Evolutionary conservation across 2,329 filamentous ascomycete genomes (phyloP).

Genomic region (Beauveria caledonica): DNA sequence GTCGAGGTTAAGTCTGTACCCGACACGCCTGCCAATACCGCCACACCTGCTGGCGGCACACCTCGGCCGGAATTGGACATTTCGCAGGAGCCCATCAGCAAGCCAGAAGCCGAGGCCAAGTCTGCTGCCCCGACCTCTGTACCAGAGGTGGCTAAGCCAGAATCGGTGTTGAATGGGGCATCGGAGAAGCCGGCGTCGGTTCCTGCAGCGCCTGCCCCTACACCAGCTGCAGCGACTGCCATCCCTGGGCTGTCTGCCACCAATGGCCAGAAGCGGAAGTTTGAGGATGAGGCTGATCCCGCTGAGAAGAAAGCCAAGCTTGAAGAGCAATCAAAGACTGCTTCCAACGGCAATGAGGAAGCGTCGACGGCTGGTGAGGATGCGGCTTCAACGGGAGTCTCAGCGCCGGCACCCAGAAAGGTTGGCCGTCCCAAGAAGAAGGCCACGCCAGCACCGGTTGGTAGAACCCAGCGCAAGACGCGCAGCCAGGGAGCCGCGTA

Average conservation of each 20-base stretch:
- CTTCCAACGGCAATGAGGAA: constrained; percentile 15
- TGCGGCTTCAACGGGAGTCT: background rate
- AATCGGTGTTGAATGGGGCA: constrained; percentile 4
- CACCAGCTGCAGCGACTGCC: constrained; percentile 1
- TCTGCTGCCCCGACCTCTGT: constrained; percentile 18
- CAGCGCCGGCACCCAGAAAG: constrained; percentile 17
- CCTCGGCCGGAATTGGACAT: constrained; percentile 28
- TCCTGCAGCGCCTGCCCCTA: constrained; percentile 8
- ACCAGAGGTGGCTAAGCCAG: background rate
- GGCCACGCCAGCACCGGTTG: constrained; percentile 24
- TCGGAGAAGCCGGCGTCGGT: background rate
- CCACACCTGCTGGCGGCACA: constrained; percentile 27
- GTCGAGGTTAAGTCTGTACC: constrained; percentile 29
- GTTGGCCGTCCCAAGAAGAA: constrained; percentile 27
- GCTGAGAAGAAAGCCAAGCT: constrained; percentile 18
- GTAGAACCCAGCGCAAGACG: constrained; percentile 33
- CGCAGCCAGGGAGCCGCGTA: constrained; percentile 34
- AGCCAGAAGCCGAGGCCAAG: constrained; percentile 16
- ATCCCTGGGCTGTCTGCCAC: background rate
- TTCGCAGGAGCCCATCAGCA: constrained; percentile 20
- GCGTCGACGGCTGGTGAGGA: background rate
- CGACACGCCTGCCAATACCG: constrained; percentile 27
- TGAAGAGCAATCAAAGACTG: constrained; percentile 14
- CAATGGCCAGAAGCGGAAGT: constrained; percentile 32
- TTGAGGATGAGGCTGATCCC: constrained; percentile 22